phyloP scores from a whole-genome alignment of 2,329 filamentous ascomycete species.

The Drechslerella coelobrocha region DNA sequence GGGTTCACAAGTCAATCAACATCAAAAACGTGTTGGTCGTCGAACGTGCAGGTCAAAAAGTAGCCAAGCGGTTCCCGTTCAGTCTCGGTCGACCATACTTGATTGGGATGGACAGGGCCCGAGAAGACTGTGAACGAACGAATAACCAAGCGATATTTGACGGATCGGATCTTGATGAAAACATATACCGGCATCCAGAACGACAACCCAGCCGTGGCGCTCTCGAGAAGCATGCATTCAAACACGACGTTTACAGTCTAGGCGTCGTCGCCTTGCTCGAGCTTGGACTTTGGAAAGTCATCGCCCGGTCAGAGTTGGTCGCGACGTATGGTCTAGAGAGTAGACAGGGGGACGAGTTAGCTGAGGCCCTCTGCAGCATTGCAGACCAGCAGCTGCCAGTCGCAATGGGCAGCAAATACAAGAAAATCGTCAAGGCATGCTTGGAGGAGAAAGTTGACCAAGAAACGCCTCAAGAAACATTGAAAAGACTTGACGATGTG shows the following conservation, averaged over 20 bases:
- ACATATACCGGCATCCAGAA: conserved; percentile 13
- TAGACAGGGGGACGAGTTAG: not conserved
- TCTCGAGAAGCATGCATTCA: conserved; percentile 3
- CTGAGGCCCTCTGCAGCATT: conserved; percentile 3
- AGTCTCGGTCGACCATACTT: not conserved
- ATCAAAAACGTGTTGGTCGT: not conserved
- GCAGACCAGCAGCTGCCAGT: conserved; percentile 1
- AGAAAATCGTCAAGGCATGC: conserved; percentile 1
- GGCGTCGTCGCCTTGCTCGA: conserved; percentile 16
- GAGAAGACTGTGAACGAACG: not conserved
- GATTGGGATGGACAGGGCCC: not conserved
- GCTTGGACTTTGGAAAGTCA: conserved; percentile 12
- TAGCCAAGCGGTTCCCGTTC: not conserved
- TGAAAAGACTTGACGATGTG: too few relatives aligned
- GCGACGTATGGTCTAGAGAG: conserved; percentile 1
- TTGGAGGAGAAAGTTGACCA: too few relatives aligned
- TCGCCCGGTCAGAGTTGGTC: conserved; percentile 2
- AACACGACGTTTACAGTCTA: conserved; percentile 14
- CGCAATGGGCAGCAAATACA: conserved; percentile 9
- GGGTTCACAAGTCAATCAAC: not conserved
- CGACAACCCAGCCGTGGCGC: conserved; percentile 1
- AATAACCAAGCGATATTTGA: too few relatives aligned
- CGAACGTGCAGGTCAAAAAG: not conserved
- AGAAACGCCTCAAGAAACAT: too few relatives aligned
- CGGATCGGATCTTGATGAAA: conserved; percentile 3